These are phyloP conservation scores for Agroathelia rolfsii DNA, from an alignment of 1,284 basidiomycete genomes.

Conservation along the genomic window DNA sequence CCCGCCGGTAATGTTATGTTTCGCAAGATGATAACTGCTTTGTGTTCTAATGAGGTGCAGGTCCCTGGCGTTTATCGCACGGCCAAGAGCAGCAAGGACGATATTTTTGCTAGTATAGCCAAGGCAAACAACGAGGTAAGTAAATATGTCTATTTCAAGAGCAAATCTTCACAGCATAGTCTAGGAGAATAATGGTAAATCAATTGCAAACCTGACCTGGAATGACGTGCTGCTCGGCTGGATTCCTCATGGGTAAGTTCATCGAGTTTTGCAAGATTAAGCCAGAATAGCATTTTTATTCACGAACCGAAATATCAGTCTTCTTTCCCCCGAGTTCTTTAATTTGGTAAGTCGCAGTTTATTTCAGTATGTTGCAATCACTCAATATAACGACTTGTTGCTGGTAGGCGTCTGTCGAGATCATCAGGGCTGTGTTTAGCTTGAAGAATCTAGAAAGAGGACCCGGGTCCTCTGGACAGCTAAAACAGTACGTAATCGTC, in stretches of 20 bases:
- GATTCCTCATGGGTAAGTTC: constrained; percentile 29
- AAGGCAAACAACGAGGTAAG: constrained; percentile 34
- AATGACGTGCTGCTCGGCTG: constrained; percentile 13
- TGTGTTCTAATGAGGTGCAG: constrained; percentile 13
- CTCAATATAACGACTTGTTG: background rate
- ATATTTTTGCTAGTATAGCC: constrained; percentile 31
- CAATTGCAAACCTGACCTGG: constrained; percentile 18
- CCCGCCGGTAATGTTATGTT: constrained; percentile 1
- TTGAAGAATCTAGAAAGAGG: constrained; percentile 36
- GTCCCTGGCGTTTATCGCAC: constrained; percentile 33
- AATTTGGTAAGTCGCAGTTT: constrained; percentile 24
- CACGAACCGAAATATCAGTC: constrained; percentile 17
- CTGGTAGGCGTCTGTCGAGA: constrained; percentile 25
- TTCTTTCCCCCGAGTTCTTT: constrained; percentile 33
- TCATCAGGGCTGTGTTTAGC: constrained; percentile 39
- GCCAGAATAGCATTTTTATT: constrained; percentile 6
- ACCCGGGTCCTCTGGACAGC: constrained; percentile 32
- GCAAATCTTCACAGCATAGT: constrained; percentile 11
- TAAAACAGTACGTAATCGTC: too few species aligned
- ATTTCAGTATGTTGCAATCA: constrained; percentile 2
- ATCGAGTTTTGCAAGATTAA: background rate
- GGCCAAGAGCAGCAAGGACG: constrained; percentile 23
- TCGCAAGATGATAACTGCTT: constrained; percentile 4
- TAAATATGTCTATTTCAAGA: constrained; percentile 5
- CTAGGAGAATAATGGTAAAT: constrained; percentile 17